Evolutionary conservation across 495 filamentous ascomycete genomes (phyloP).

Genomic region (Lichina pygmaea): DNA sequence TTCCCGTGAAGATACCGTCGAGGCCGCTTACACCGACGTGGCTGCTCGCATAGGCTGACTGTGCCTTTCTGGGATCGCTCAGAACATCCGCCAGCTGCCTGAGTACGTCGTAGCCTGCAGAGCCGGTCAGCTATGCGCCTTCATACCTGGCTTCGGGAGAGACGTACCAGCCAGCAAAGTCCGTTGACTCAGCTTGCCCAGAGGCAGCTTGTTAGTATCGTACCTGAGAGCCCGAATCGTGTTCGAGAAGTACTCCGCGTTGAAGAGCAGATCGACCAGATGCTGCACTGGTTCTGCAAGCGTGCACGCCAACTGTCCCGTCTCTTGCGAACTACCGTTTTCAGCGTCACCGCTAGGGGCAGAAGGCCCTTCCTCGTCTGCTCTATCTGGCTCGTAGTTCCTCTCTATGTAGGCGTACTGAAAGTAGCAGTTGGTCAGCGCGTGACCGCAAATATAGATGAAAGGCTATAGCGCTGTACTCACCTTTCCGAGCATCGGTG

Average conservation of each 20-base stretch:
- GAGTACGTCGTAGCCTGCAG: slow-evolving; percentile 30
- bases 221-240: slow-evolving; percentile 45
- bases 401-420: slow-evolving; percentile 55
- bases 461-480: too few relatives aligned
- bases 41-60: slow-evolving; percentile 17
- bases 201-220: slow-evolving; percentile 48
- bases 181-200: slow-evolving; percentile 57
- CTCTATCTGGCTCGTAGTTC: slow-evolving; percentile 37
- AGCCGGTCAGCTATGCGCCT: too few relatives aligned
- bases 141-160: too few relatives aligned
- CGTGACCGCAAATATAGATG: too few relatives aligned
- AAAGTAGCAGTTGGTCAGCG: too few relatives aligned
- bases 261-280: slow-evolving; percentile 64
- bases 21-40: slow-evolving; percentile 1
- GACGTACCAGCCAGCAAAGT: slow-evolving; percentile 28
- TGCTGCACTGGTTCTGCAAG: slow-evolving; percentile 29
- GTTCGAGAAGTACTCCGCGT: slow-evolving; percentile 33
- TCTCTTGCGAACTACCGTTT: slow-evolving; percentile 10
- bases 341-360: slow-evolving; percentile 2
- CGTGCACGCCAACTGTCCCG: slow-evolving; percentile 18
- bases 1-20: background rate
- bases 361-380: slow-evolving; percentile 29
- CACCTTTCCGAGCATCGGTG: slow-evolving; percentile 24
- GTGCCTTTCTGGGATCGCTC: slow-evolving; percentile 18
- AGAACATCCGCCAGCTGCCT: slow-evolving; percentile 46